Evolutionary conservation across 2,329 filamentous ascomycete genomes (phyloP), one percentile per base, ranked within the genome.

Genomic region (Madurella mycetomatis): DNA sequence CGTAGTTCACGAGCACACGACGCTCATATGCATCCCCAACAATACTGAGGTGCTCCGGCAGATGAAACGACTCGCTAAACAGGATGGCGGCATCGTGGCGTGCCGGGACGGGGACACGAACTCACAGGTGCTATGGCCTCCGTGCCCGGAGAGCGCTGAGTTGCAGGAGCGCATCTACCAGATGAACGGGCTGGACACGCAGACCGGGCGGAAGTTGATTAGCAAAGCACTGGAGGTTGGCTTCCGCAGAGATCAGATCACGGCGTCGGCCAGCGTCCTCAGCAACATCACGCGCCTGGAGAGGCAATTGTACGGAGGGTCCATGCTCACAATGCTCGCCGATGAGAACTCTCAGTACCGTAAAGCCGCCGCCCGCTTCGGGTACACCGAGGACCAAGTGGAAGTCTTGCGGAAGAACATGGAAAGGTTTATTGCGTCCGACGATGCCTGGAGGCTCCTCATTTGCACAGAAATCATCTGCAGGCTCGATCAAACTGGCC

Each of bases 321-420:
- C 45, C 2, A 53, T 53, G 51, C 25, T 53, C 17, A 45, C 41
- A 9, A 53, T 53, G 51, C 32, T 53, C 39, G 51, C 16, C 18
- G 45, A 53, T 18, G 45, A 53, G 16, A 45, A 39, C 9, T 53
- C 51, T 0, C 51, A 53, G 32, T 53, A 53, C 15, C 45, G 51
- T 2, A 30, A 46, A 40, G 51, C 51, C 2, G 51, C 51, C 12
- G 39, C 45, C 41, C 40, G 49, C 30, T 49, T 53, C 44, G 51
- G 46, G 18, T 53, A 53, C 34, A 42, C 51, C 3, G 46, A 53
- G 5, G 45, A 53, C 18, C 53, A 51, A 42, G 48, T 55, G 8
- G 53, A 55, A 31, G 53, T 55, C 25, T 32, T 55, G 53, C 39
- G 53, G 47, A n/a, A 55, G 13, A 55, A 55, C 32, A 55, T 55